phyloP scores from a whole-genome alignment of 768 basidiomycete species.

The Melanogaster broomeanus region DNA sequence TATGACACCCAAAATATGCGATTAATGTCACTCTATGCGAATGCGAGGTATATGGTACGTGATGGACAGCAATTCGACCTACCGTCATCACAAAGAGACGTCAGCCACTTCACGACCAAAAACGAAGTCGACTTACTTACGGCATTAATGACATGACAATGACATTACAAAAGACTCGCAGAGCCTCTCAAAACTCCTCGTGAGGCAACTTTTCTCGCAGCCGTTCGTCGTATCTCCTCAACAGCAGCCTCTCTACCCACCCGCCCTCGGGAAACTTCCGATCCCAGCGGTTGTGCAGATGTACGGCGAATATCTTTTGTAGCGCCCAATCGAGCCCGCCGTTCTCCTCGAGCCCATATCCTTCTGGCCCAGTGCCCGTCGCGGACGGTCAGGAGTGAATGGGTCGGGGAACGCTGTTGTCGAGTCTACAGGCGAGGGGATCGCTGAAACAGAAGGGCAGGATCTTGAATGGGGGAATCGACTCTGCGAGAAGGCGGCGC shows the following conservation, averaged over 20 bases:
- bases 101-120: too few relatives aligned
- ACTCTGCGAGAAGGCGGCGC: constrained; percentile 74
- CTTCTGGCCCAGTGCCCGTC: constrained; percentile 63
- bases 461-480: constrained; percentile 84
- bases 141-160: too few relatives aligned
- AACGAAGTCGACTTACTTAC: neutral
- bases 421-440: constrained; percentile 83
- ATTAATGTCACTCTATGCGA: too few relatives aligned
- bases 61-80: neutral
- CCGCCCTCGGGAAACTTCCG: constrained; percentile 79
- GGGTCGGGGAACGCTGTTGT: constrained; percentile 94
- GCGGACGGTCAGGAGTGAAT: constrained; percentile 57
- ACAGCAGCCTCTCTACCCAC: constrained; percentile 82
- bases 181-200: neutral
- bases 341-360: constrained; percentile 54
- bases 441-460: constrained; percentile 96
- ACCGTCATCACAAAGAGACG: too few relatives aligned
- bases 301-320: constrained; percentile 80
- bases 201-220: constrained; percentile 10
- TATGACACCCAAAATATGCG: too few relatives aligned
- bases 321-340: constrained; percentile 65
- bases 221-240: constrained; percentile 57
- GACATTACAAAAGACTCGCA: neutral
- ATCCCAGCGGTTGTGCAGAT: constrained; percentile 95
- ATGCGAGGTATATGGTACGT: too few relatives aligned